Evolutionary conservation across 148 eudicot species (phyloP), one percentile per base, ranked within the genome.

Genomic region (Arctostaphylos glauca): DNA sequence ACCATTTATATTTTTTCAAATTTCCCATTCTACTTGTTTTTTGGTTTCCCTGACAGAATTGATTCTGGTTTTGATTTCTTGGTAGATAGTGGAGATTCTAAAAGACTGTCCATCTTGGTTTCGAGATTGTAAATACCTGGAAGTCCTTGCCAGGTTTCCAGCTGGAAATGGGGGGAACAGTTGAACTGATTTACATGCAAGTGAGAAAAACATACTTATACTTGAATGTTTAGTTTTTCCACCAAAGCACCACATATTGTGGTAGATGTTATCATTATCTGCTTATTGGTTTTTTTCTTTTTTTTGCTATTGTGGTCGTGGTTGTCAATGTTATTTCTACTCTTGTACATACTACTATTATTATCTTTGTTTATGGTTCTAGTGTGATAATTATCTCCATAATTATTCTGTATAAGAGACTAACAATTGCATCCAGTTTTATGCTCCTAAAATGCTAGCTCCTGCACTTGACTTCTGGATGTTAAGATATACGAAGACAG

Each of bases 401-500:
- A 5, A 50, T 9, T 50, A 50, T 5, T 31, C 54, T 16, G 21
- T 59, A 59, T 59, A 59, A 59, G 64, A 59, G 16, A 21, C 21
- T 59, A 16, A 59, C 21, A 59, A 19, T 59, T 59, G 64, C 64
- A 18, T 59, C 54, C 80, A 77, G 80, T 47, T 48, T 77, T 77
- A 53, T 77, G 80, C 80, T 47, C 80, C 64, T 18, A 77, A 62
- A 5, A 77, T 48, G 21, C 54, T 77, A 64, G 62, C 10, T 13
- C 56, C 64, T 15, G 80, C 62, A 8, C 60, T 62, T 77, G 80
- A 77, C 47, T 77, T 77, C 38, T 77, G 80, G 80, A 77, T 64
- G 5, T 25, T 77, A 9, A 77, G 80, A 77, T 77, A 77, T 77
- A 77, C 80, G 64, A 77, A 54, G 80, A 77, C 38, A 64, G 80